A percentile compares a stretch with the other conserved stretches of the same genome.
Conservation (phyloP, 495 filamentous ascomycete species). For the Neurospora sublineolata region DNA sequence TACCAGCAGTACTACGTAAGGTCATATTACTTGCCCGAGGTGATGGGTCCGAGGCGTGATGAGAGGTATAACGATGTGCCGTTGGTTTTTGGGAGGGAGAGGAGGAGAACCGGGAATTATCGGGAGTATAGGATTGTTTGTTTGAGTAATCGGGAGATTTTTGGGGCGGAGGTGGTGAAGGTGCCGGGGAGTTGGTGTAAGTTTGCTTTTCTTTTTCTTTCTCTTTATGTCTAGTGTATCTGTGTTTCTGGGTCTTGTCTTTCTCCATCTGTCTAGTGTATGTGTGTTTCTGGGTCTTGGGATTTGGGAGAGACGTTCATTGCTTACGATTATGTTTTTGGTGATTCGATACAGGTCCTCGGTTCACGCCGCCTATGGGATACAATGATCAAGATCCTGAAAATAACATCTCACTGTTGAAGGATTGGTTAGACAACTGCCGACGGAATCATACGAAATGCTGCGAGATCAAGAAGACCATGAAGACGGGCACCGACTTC, state of each 20-base stretch:
- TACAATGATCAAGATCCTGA: neutral
- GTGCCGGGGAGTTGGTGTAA: neutral
- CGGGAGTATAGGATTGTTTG: neutral
- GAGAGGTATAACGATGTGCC: neutral
- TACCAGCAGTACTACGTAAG: neutral
- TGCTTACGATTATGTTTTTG: neutral
- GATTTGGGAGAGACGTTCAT: neutral
- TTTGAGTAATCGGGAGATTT: neutral
- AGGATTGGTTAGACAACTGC: neutral
- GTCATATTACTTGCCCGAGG: neutral
- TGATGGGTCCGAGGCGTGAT: neutral
- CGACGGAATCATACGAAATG: neutral
- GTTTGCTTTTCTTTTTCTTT: neutral
- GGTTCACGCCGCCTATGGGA: neutral
- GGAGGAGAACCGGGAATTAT: neutral
- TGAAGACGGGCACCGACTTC: neutral
- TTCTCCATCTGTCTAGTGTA: fast-evolving
- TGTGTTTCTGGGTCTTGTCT: too few species aligned
- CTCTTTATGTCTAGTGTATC: neutral
- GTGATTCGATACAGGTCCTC: neutral
- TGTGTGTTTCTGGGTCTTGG: too few species aligned
- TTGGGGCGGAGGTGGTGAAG: fast-evolving
- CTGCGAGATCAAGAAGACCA: neutral
- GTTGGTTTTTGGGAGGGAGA: neutral
- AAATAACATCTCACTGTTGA: neutral